Evolutionary conservation across 1,139 yeast genomes (phyloP).

Genomic region (Lodderomyces orthopsilosis): DNA sequence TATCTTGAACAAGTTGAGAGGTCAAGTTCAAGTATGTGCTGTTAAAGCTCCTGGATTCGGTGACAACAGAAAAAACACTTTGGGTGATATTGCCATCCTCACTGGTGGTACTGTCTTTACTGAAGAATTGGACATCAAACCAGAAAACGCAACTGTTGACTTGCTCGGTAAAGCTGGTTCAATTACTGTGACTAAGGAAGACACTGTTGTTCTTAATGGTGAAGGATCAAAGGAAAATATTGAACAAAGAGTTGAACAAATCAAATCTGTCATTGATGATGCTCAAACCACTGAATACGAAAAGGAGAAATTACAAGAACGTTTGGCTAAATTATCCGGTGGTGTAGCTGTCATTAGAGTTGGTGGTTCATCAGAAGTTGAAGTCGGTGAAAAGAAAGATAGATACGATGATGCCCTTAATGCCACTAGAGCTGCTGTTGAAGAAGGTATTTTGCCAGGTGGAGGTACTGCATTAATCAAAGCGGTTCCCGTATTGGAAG

Average conservation of each 20-base stretch:
- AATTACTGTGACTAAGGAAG: conserved; percentile 93
- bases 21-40: conserved; percentile 98
- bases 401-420: conserved; percentile 98
- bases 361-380: conserved; percentile 98
- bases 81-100: conserved; percentile 95
- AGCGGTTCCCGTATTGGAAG: conserved; percentile 83
- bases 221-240: conserved; percentile 90
- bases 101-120: conserved; percentile 99
- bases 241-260: conserved; percentile 92
- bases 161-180: conserved; percentile 93
- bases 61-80: conserved; percentile 97
- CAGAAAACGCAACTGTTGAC: conserved; percentile 92
- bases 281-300: conserved; percentile 87
- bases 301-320: conserved; percentile 96
- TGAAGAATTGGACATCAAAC: conserved; percentile 96
- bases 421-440: conserved; percentile 99
- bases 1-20: conserved; percentile 96
- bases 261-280: conserved; percentile 75
- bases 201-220: conserved; percentile 93
- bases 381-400: conserved; percentile 99
- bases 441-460: conserved; percentile 99
- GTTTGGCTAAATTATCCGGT: conserved; percentile 96
- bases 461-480: conserved; percentile 99
- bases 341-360: conserved; percentile 99
- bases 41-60: conserved; percentile 99